Conservation (phyloP, 78 protist species). For the Diacronema lutheri region DNA sequence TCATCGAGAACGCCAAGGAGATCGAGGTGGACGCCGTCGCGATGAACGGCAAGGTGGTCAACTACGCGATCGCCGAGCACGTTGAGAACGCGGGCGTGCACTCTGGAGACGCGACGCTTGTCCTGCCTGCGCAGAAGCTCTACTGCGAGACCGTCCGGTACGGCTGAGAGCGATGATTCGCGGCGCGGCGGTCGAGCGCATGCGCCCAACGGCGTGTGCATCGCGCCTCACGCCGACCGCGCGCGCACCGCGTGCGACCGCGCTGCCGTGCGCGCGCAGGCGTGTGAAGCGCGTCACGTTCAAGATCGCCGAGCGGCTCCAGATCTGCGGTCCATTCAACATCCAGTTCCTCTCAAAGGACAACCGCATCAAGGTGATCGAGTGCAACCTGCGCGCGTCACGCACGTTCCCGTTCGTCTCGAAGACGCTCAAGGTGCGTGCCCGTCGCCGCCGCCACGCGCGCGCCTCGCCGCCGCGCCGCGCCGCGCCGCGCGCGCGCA, state of each 20-base stretch:
- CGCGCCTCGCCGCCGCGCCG: background rate
- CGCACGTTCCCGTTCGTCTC: slow-evolving; percentile 93
- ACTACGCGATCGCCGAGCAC: slow-evolving; percentile 92
- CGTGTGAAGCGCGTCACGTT: slow-evolving; percentile 57
- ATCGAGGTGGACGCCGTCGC: slow-evolving; percentile 84
- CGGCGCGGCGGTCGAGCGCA: no score
- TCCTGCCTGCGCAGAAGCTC: slow-evolving; percentile 90
- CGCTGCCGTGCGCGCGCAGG: background rate
- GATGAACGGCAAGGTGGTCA: slow-evolving; percentile 18
- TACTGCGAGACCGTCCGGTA: slow-evolving; percentile 59
- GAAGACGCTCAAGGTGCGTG: slow-evolving; percentile 42
- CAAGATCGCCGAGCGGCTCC: slow-evolving; percentile 76
- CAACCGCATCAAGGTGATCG: slow-evolving; percentile 66
- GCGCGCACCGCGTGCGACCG: no score
- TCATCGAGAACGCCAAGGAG: slow-evolving; percentile 89
- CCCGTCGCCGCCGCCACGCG: background rate
- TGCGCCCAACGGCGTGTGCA: no score
- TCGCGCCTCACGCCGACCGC: no score
- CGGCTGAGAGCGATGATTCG: no score
- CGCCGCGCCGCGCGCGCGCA: background rate
- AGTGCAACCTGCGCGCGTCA: slow-evolving; percentile 91
- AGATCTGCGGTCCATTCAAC: slow-evolving; percentile 93
- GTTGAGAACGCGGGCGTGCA: slow-evolving; percentile 98
- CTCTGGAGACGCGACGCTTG: slow-evolving; percentile 95
- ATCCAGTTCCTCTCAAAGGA: slow-evolving; percentile 88